These are phyloP conservation scores for Tetraselmis striata DNA, from an alignment of 139 green algal species.

Conservation along the genomic window DNA sequence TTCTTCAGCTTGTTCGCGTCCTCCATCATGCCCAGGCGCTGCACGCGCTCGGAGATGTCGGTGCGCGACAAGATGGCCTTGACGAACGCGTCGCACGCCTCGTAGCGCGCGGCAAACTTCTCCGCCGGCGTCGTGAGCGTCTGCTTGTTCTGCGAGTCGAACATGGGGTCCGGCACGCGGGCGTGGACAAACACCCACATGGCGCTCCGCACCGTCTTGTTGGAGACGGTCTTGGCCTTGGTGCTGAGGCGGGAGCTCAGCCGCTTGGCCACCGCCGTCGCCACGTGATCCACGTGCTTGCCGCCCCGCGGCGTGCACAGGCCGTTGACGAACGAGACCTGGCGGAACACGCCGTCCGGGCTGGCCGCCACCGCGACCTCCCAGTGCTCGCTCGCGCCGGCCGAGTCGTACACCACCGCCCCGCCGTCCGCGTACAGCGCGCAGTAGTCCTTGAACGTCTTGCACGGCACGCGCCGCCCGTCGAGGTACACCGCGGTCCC, in stretches of 20 bases:
- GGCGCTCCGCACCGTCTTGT: constrained; percentile 44
- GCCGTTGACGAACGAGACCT: constrained; percentile 61
- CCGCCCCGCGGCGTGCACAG: constrained; percentile 49
- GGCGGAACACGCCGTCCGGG: constrained; percentile 15
- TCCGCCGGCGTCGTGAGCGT: constrained; percentile 35
- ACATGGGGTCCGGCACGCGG: constrained; percentile 50
- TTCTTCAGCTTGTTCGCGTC: constrained; percentile 46
- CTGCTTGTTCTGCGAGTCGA: constrained; percentile 58
- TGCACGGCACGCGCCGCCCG: constrained; percentile 30
- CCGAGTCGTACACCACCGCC: too few relatives aligned
- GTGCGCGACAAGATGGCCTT: constrained; percentile 25
- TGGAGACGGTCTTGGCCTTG: too few relatives aligned
- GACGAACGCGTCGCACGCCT: constrained; percentile 40
- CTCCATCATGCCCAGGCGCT: constrained; percentile 32
- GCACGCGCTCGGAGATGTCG: constrained; percentile 38
- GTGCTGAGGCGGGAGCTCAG: too few relatives aligned
- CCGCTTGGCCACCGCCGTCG: too few relatives aligned
- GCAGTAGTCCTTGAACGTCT: constrained; percentile 49
- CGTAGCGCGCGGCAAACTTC: constrained; percentile 40
- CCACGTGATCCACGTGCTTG: constrained; percentile 47
- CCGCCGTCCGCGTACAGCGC: constrained; percentile 39
- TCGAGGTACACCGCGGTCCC: too few relatives aligned
- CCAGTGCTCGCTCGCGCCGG: constrained; percentile 28
- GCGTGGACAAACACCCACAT: constrained; percentile 54
- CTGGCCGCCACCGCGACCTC: constrained; percentile 36